Base-by-base conservation (phyloP, 2,329 filamentous ascomycete genomes). In the Pseudocercospora fuligena region DNA sequence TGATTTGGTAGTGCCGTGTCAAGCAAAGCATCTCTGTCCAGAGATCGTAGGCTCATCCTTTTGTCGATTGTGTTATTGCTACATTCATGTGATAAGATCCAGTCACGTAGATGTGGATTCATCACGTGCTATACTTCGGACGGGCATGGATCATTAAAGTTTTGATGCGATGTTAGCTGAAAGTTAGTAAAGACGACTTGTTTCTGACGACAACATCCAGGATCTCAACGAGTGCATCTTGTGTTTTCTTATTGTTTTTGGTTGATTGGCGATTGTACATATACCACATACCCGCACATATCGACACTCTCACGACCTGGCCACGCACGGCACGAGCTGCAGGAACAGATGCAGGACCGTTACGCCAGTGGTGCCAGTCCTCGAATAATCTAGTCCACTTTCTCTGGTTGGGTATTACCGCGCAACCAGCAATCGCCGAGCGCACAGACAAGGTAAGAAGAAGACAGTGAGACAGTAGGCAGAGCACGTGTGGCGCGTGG, bases 181-280 rank as follows among this genome's bases (percentile, higher is more conserved):
- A 33, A 33, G 31, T 33, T 14, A 33, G 11, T 12, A 12, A 12
- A 33, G 31, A 12, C 33, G 33, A n/a, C n/a, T n/a, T n/a, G n/a
- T n/a, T n/a, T n/a, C n/a, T 31, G 2, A 43, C 56, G n/a, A 58
- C 56, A 58, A 58, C 56, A 25, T 58, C 56, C 51, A 16, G 27
- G 27, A 56, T 36, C 8, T 43, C 56, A 16, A 40, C 56, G 56
- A 58, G 56, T 36, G 56, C 33, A 31, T 21, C 33, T 40, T 36
- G 31, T 11, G 31, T 25, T 21, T 19, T 23, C 19, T 43, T 40
- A 23, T 40, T 58, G 16, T 19, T 40, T 43, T 43, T 58, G 16
- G 47, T 40, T 7, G 4, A 21, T 43, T 40, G 56, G 29, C 33
- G 16, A n/a, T 31, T 43, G 56, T 58, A 58, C 56, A 58, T 58